Base-by-base conservation (phyloP, 2,329 filamentous ascomycete genomes). In the Fusarium sp. region DNA sequence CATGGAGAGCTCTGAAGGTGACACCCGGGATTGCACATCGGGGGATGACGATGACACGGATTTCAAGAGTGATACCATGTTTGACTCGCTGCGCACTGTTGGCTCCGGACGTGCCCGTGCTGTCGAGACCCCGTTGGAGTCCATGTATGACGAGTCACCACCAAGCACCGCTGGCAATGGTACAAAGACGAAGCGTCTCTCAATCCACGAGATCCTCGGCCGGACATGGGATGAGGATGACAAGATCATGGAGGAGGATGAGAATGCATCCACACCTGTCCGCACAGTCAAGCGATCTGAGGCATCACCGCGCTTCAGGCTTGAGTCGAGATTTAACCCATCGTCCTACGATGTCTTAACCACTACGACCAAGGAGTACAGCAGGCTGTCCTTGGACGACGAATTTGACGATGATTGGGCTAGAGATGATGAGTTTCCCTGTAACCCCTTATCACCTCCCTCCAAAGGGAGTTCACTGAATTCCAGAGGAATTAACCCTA, bases 131-230 rank as follows among this genome's bases (percentile, higher is more conserved):
- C 92, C 93, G 22, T 84, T 95, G 56, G 93, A 95, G 78, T 93
- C 90, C 31, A 93, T 95, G 85, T 95, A 95, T 81, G 93, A 95
- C 82, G 93, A 95, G 76, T 94, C 92, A 20, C 92, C 91, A 41
- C 89, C 90, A 13, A 89, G 87, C 78, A 87, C 88, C 2, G 86
- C 87, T 24, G 84, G 86, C 61, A 87, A 87, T 73, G 82, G 86
- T 63, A 87, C 74, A 74, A 90, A 86, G 78, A 83, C 85, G 6
- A 90, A 89, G 75, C 84, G 89, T 33, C 79, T 89, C 17, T 90
- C 89, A 1, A 89, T 90, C 42, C 89, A 90, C 54, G 89, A 90
- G 73, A 90, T 90, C 24, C 78, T 90, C 24, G 88, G 87, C 13
- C 84, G 84, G 20, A 83, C 87, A 14, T 90, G 87, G 82, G 87